Percentiles rank a stretch among this genome's conserved stretches.
Conservation (phyloP, 1,139 yeast species). For the Arxiozyma bovina region DNA sequence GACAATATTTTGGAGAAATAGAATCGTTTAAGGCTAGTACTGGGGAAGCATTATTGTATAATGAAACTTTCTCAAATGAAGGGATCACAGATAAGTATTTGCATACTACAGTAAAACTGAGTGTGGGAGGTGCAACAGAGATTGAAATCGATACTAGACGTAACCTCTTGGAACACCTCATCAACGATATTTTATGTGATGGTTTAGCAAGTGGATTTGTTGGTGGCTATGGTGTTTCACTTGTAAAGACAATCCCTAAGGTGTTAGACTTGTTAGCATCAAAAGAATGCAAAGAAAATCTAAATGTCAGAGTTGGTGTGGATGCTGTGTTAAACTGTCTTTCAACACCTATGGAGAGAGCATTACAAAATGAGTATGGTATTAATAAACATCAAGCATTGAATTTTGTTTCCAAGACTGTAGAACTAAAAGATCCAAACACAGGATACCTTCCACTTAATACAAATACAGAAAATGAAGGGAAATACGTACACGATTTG, state of each 20-base stretch:
- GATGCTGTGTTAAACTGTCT: slow-evolving; percentile 15
- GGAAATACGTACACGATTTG: too few species aligned
- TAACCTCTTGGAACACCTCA: slow-evolving; percentile 19
- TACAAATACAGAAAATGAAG: background rate
- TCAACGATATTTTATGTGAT: slow-evolving; percentile 22
- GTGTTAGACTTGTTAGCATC: slow-evolving; percentile 8
- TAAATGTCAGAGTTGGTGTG: slow-evolving; percentile 9
- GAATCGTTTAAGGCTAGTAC: slow-evolving; percentile 28
- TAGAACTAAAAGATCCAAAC: slow-evolving; percentile 7
- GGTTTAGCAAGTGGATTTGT: slow-evolving; percentile 25
- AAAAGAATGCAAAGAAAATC: background rate
- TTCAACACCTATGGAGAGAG: slow-evolving; percentile 13
- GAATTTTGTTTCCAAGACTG: slow-evolving; percentile 14
- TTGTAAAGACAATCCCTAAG: slow-evolving; percentile 19
- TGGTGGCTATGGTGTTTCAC: slow-evolving; percentile 21
- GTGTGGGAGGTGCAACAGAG: slow-evolving; percentile 26
- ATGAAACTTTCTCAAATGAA: slow-evolving; percentile 3
- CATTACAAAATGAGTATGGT: slow-evolving; percentile 15
- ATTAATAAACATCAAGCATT: slow-evolving; percentile 12
- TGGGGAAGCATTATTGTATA: slow-evolving; percentile 29
- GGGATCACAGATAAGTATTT: slow-evolving; percentile 6
- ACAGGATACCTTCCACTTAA: slow-evolving; percentile 12
- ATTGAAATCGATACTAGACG: slow-evolving; percentile 27
- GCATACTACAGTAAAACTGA: slow-evolving; percentile 24
- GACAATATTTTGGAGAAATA: slow-evolving; percentile 22